Percentiles rank a stretch among this genome's conserved stretches.
Evolutionary conservation across 768 basidiomycete species (phyloP).

Genomic region (Russula griseocarnosa): DNA sequence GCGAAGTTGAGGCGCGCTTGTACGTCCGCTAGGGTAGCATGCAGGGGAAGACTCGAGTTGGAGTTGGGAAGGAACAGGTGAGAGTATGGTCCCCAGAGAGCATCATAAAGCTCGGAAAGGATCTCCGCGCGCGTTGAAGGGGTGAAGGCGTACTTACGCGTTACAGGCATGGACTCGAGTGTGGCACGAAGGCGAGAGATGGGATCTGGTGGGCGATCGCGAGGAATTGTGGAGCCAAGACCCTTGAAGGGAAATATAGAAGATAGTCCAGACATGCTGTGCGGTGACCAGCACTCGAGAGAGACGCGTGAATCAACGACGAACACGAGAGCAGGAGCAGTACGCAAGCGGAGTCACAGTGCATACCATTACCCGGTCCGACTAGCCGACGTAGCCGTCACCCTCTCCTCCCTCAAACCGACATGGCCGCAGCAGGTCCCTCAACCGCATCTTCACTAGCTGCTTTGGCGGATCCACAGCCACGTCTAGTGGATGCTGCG

Average conservation of each 20-base stretch:
- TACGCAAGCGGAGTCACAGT: no score
- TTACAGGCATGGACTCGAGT: constrained; percentile 77
- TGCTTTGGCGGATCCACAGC: constrained; percentile 62
- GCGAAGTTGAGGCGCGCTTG: constrained; percentile 56
- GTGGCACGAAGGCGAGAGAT: constrained; percentile 70
- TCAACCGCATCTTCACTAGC: constrained; percentile 38
- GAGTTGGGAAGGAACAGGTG: constrained; percentile 69
- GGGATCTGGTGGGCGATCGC: constrained; percentile 56
- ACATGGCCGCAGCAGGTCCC: constrained; percentile 23
- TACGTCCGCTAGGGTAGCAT: constrained; percentile 63
- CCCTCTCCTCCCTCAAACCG: neutral
- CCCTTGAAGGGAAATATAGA: constrained; percentile 49
- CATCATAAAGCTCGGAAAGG: constrained; percentile 72
- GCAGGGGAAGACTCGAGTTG: constrained; percentile 57
- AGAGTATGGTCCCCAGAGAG: constrained; percentile 76
- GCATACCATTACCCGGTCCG: constrained; percentile 1
- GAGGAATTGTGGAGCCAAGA: constrained; percentile 50
- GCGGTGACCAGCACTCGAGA: constrained; percentile 7
- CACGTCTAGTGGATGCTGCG: constrained; percentile 57
- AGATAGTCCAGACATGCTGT: constrained; percentile 42
- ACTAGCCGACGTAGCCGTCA: no score
- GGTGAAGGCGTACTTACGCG: constrained; percentile 73
- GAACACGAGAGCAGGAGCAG: neutral
- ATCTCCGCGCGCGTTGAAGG: constrained; percentile 73
- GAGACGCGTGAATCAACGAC: constrained; percentile 6